phyloP scores from a whole-genome alignment of 2,329 filamentous ascomycete species.

The Neonectria neomacrospora region DNA sequence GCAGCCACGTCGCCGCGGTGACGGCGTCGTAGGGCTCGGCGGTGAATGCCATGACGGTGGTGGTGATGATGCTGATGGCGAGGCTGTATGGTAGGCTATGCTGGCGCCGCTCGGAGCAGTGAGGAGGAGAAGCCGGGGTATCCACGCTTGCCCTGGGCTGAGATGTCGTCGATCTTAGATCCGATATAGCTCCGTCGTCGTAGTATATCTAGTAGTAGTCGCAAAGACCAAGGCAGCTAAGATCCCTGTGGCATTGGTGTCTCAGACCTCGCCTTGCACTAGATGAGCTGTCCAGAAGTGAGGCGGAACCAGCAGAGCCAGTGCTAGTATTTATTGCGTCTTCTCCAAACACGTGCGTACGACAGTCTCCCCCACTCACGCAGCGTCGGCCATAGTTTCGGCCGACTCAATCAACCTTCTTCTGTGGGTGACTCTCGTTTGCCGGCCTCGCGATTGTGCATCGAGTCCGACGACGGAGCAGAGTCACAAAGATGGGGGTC shows the following conservation, averaged over 20 bases:
- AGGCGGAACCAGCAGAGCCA: conserved; percentile 4
- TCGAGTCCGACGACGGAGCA: neutral
- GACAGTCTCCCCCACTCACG: conserved; percentile 1
- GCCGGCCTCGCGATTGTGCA: neutral
- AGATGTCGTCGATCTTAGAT: neutral
- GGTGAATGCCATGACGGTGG: conserved; percentile 32
- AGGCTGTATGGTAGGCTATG: neutral
- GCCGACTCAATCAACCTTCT: neutral
- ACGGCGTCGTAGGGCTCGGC: conserved; percentile 38
- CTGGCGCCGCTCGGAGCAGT: neutral
- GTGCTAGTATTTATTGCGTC: neutral
- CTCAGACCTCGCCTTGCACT: neutral
- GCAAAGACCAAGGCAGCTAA: neutral
- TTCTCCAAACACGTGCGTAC: neutral
- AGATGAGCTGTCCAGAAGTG: neutral
- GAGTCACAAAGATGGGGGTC: conserved; percentile 3
- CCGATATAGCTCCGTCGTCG: neutral
- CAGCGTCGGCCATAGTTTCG: neutral
- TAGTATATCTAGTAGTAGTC: neutral
- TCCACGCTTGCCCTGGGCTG: conserved; percentile 2
- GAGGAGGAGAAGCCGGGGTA: conserved; percentile 16
- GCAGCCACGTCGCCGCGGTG: conserved; percentile 51
- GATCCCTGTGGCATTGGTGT: neutral
- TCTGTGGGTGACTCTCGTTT: neutral
- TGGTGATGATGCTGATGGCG: neutral